Evolutionary conservation across 495 filamentous ascomycete species (phyloP), one percentile per base, ranked within the genome.

Genomic region (Hyphodiscus hymeniophilus): DNA sequence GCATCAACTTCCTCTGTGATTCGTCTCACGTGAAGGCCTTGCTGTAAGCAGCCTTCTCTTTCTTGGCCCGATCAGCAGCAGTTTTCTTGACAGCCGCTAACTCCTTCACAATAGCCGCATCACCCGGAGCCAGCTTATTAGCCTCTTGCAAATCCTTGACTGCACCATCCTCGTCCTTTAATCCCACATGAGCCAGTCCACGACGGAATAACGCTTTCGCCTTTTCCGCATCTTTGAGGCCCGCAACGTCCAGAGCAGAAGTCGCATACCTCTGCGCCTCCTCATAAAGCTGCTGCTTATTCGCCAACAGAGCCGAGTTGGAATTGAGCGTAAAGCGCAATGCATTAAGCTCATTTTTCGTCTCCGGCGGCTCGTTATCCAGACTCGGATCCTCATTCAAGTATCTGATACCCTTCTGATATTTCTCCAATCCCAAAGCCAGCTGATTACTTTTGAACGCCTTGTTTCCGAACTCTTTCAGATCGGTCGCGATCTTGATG

Each of bases 321-420:
- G 74, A 85, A 63, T 92, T 75, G 20, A 92, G 69, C 7, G 76
- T 75, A 59, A 91, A 87, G 41, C 84, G 81, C 31, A 99, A 73
- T 20, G 79, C 68, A 54, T 80, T 80, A 48, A 95, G 68, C 58
- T 86, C 70, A 40, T 68, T 60, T 38, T 75, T 76, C 28, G 85
- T 71, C 36, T 88, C 85, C 33, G 72, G 69, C 30, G 82, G 70
- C 50, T 89, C 87, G 2, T 73, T 67, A 15, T 89, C 81, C 17
- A 81, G 66, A 41, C 81, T 79, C 10, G 87, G 83, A 61, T 92
- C 86, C 67, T 96, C 89, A 62, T 89, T 87, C 50, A 96, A 67
- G 60, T 97, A 99, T 52, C 92, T 84, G 45, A 99, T 66, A n/a
- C 79, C 90, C 70, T 99, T 99, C 66, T 94, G 85, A 70, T 99